Evolutionary conservation across 1,139 yeast species (phyloP), one percentile per base, ranked within the genome.

Genomic region (Saccharomyces hybrid): DNA sequence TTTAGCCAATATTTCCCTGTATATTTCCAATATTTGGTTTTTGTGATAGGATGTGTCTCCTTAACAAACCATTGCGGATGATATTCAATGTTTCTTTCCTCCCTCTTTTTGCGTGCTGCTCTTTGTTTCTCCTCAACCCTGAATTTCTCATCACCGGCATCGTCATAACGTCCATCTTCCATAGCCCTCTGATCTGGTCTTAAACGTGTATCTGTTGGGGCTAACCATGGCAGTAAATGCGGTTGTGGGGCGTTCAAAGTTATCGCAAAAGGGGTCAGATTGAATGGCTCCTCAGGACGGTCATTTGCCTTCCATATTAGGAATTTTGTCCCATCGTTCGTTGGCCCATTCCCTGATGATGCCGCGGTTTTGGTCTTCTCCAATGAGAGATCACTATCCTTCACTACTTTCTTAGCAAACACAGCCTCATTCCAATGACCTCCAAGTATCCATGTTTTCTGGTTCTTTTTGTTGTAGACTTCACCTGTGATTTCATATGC

Each of bases 111-210:
- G 63, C 88, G 80, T 0, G 88, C 89, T 1, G 82, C 86, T 69
- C 99, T 82, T 73, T 93, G 99, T 69, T 91, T 93, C 63, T 86
- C 95, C 69, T 93, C 99, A 4, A 93, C 88, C 51, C 96, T 77
- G 59, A 81, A 81, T 74, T 95, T 93, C 62, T 90, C 96, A n/a
- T 77, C 79, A 14, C 95, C 82, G 0, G 99, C 99, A 26, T 79
- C 76, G 63, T 91, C 97, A 65, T 93, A 95, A 50, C 80, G 72
- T 13, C 98, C 99, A 61, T 90, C 90, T 69, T 93, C 99, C 99
- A 95, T 95, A 4, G 96, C 97, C 57, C 98, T 79, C 73, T 93
- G 99, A 73, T 93, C 99, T 0, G 99, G 99, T 69, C 99, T 81
- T 61, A 89, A 76, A 68, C 99, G 80, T 0, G 98, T 88, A 70